Evolutionary conservation across 164 flowering plant genomes (phyloP).

Genomic region (Echeveria elegans): DNA sequence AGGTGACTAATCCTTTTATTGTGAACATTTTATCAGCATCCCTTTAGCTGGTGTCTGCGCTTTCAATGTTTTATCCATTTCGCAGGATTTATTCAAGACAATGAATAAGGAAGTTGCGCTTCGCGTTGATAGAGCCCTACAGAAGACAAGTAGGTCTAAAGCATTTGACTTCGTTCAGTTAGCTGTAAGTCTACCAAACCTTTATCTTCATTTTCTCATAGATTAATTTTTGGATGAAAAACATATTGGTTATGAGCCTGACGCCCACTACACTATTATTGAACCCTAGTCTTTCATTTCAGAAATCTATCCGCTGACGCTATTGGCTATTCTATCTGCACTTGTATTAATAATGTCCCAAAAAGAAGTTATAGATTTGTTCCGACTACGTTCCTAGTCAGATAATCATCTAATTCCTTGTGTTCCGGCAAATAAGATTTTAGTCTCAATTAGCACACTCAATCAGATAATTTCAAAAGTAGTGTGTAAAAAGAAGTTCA

Average conservation of each 20-base stretch:
- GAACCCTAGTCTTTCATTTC: no score
- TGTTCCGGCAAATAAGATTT: no score
- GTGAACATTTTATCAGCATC: background rate
- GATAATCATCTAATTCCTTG: background rate
- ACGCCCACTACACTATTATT: no score
- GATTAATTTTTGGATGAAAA: no score
- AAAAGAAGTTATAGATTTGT: background rate
- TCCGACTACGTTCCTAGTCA: background rate
- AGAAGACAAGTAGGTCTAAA: constrained; percentile 41
- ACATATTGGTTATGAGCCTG: no score
- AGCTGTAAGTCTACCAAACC: constrained; percentile 14
- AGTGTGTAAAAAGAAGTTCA: no score
- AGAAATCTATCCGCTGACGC: no score
- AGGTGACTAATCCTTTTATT: constrained; percentile 33
- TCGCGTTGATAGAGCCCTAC: constrained; percentile 24
- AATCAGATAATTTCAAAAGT: no score
- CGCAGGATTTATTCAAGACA: constrained; percentile 87
- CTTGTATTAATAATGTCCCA: background rate
- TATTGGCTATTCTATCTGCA: no score
- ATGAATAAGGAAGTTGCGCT: constrained; percentile 37
- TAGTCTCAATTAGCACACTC: no score
- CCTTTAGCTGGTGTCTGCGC: background rate
- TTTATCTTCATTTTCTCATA: no score
- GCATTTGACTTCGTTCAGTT: constrained; percentile 46
- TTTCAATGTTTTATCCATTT: background rate